A percentile compares a stretch with the other conserved stretches of the same genome.
phyloP scores from a whole-genome alignment of 306 rosid species.

The Vicia villosa region DNA sequence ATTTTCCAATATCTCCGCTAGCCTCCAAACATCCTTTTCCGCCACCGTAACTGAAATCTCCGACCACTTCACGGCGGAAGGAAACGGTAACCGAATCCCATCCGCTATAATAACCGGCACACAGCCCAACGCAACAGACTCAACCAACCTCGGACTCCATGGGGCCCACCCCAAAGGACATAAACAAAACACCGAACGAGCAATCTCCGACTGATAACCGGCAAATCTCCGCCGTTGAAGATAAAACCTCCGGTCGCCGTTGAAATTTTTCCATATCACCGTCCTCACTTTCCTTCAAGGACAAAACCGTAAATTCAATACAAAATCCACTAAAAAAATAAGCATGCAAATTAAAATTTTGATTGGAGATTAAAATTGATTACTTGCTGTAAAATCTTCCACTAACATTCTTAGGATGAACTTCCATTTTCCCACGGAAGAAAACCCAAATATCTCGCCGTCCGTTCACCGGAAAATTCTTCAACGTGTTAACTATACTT shows the following conservation, averaged over 20 bases:
- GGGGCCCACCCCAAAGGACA: slow-evolving; percentile 99
- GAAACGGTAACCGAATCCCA: slow-evolving; percentile 73
- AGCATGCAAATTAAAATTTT: background rate
- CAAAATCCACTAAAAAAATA: background rate
- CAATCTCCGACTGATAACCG: slow-evolving; percentile 92
- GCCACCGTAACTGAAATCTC: slow-evolving; percentile 79
- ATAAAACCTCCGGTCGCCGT: slow-evolving; percentile 70
- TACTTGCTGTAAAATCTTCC: slow-evolving; percentile 98
- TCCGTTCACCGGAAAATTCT: slow-evolving; percentile 47
- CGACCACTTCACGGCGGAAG: slow-evolving; percentile 66
- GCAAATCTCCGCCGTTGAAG: slow-evolving; percentile 66
- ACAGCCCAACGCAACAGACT: slow-evolving; percentile 81
- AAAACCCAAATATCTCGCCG: slow-evolving; percentile 82
- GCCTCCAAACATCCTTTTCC: slow-evolving; percentile 69
- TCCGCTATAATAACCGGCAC: slow-evolving; percentile 92
- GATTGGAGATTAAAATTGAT: slow-evolving; percentile 19
- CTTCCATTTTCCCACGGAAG: slow-evolving; percentile 96
- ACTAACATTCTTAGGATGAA: slow-evolving; percentile 89
- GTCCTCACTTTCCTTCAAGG: slow-evolving; percentile 79
- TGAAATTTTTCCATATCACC: slow-evolving; percentile 70
- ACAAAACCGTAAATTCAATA: slow-evolving; percentile 12
- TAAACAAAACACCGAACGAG: slow-evolving; percentile 74
- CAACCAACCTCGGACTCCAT: slow-evolving; percentile 94
- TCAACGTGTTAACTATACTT: slow-evolving; percentile 43
- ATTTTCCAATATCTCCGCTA: slow-evolving; percentile 64